Evolutionary conservation across 306 rosid species (phyloP).

Genomic region (Parietaria judaica): DNA sequence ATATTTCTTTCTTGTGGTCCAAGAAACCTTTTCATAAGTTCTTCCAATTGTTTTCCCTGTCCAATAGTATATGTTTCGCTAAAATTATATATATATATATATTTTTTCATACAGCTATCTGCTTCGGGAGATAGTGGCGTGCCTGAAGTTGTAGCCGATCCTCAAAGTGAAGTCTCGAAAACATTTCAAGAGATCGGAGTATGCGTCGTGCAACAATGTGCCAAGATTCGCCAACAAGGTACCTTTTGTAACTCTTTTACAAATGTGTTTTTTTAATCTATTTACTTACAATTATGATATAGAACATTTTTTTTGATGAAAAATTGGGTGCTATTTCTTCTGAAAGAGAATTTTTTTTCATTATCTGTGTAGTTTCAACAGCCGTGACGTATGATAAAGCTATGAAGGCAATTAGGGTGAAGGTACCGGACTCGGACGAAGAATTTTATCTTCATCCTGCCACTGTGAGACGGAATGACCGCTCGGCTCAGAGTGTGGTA

Average conservation of each 20-base stretch:
- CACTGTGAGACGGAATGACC: conserved; percentile 90
- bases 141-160: conserved; percentile 94
- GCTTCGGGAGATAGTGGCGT: conserved; percentile 95
- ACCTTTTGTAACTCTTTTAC: background rate
- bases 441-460: conserved; percentile 96
- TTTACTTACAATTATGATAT: too few species aligned
- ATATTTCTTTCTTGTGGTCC: background rate
- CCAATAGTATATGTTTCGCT: background rate
- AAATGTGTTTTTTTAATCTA: too few species aligned
- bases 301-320: too few species aligned
- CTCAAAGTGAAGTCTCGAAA: conserved; percentile 77
- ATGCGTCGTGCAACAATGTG: conserved; percentile 93
- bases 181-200: conserved; percentile 83
- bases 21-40: background rate
- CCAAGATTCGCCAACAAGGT: conserved; percentile 99
- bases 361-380: conserved; percentile 58
- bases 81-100: background rate
- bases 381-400: conserved; percentile 88
- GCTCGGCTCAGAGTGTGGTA: conserved; percentile 99
- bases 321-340: too few species aligned
- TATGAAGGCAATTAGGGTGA: conserved; percentile 78
- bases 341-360: too few species aligned
- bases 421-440: conserved; percentile 85
- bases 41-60: background rate
- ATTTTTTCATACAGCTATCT: conserved; percentile 51